Percentiles rank a stretch among this genome's conserved stretches.
Evolutionary conservation across 2,329 filamentous ascomycete species (phyloP).

Genomic region (Balansia obtecta): DNA sequence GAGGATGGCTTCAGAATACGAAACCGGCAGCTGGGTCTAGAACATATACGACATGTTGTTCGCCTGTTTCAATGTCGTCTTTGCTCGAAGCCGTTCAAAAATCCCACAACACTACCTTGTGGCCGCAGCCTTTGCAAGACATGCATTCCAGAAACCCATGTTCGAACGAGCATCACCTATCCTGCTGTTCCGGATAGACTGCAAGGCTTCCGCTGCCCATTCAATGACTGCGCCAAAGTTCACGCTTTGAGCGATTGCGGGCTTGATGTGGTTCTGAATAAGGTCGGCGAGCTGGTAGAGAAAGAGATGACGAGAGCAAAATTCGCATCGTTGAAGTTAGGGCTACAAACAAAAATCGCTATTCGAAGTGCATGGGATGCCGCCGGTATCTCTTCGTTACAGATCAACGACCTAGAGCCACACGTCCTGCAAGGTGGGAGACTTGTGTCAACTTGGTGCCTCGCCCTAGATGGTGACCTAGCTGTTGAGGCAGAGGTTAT

Average conservation of each 20-base stretch:
- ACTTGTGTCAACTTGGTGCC: slow-evolving; percentile 51
- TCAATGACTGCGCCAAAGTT: slow-evolving; percentile 50
- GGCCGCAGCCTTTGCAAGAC: slow-evolving; percentile 63
- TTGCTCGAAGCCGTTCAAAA: slow-evolving; percentile 55
- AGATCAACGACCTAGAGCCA: slow-evolving; percentile 19
- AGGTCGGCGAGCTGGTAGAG: slow-evolving; percentile 50
- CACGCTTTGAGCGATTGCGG: slow-evolving; percentile 69
- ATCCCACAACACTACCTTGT: slow-evolving; percentile 69
- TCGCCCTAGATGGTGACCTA: slow-evolving; percentile 51
- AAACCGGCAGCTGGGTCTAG: slow-evolving; percentile 1
- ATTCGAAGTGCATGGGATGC: slow-evolving; percentile 25
- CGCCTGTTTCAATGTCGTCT: slow-evolving; percentile 65
- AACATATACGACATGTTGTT: slow-evolving; percentile 28
- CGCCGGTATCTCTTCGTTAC: slow-evolving; percentile 28
- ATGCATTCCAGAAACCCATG: slow-evolving; percentile 58
- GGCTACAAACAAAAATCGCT: slow-evolving; percentile 26
- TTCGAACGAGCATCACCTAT: slow-evolving; percentile 63
- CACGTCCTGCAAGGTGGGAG: slow-evolving; percentile 40
- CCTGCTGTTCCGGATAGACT: slow-evolving; percentile 54
- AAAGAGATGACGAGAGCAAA: slow-evolving; percentile 35
- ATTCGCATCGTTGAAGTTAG: slow-evolving; percentile 12
- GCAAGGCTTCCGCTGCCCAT: slow-evolving; percentile 64
- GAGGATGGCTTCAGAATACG: neutral
- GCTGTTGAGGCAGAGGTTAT: slow-evolving; percentile 41
- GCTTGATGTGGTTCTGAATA: slow-evolving; percentile 63